Conservation (phyloP, 805 yeast species). For the Saccharomycopsis selenospora region DNA sequence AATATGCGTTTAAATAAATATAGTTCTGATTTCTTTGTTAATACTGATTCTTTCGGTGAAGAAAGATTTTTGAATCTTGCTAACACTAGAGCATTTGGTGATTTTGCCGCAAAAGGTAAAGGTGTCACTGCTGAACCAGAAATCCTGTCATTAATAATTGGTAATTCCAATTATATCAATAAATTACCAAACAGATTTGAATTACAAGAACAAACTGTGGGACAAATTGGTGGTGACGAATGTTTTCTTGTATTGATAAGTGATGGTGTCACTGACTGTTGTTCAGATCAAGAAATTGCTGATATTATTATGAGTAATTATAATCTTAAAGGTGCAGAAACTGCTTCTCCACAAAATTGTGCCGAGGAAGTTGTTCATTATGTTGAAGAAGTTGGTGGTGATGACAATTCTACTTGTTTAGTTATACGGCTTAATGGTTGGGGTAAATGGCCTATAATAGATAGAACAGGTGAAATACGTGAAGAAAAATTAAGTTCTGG, state of each 20-base stretch:
- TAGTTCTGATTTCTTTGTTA: slow-evolving; percentile 53
- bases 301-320: slow-evolving; percentile 74
- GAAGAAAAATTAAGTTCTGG: slow-evolving; percentile 50
- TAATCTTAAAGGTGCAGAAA: slow-evolving; percentile 48
- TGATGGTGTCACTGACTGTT: slow-evolving; percentile 79
- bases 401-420: slow-evolving; percentile 92
- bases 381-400: slow-evolving; percentile 81
- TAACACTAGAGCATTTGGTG: slow-evolving; percentile 93
- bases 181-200: slow-evolving; percentile 20
- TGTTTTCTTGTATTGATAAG: slow-evolving; percentile 74
- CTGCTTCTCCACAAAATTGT: slow-evolving; percentile 78
- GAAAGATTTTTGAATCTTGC: slow-evolving; percentile 74
- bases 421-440: slow-evolving; percentile 79
- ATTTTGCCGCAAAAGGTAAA: slow-evolving; percentile 64
- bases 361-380: slow-evolving; percentile 81
- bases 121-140: slow-evolving; percentile 96
- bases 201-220: slow-evolving; percentile 24
- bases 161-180: slow-evolving; percentile 42
- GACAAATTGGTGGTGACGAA: slow-evolving; percentile 70
- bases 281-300: slow-evolving; percentile 85
- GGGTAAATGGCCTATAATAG: slow-evolving; percentile 87
- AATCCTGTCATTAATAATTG: slow-evolving; percentile 56
- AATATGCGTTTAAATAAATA: slow-evolving; percentile 60
- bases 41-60: slow-evolving; percentile 81
- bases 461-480: slow-evolving; percentile 75